Conservation (phyloP, 371 early-diverging fungal genomes). For the Sporodiniella umbellata region DNA sequence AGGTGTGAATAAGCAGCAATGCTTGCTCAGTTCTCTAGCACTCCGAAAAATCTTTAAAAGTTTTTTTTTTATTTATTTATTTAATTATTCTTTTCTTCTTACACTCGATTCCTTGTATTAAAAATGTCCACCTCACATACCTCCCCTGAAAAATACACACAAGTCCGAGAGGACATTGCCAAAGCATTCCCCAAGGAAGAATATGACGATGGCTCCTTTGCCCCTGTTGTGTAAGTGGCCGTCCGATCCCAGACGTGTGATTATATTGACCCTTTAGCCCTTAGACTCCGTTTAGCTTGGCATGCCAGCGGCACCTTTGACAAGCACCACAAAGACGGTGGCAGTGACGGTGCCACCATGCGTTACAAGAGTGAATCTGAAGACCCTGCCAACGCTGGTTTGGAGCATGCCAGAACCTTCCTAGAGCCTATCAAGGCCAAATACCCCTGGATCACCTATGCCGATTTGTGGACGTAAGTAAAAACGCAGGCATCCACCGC, state of each 20-base stretch:
- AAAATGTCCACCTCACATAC: conserved; percentile 43
- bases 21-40: too few relatives aligned
- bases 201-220: conserved; percentile 85
- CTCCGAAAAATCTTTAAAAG: too few relatives aligned
- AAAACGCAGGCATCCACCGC: too few relatives aligned
- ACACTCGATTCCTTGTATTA: conserved; percentile 12
- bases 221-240: conserved; percentile 63
- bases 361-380: conserved; percentile 60
- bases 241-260: too few relatives aligned
- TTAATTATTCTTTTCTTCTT: conserved; percentile 7
- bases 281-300: conserved; percentile 80
- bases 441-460: conserved; percentile 69
- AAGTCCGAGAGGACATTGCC: conserved; percentile 57
- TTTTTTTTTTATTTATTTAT: not conserved
- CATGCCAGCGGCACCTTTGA: conserved; percentile 84
- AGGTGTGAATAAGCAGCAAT: conserved; percentile 20
- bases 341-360: conserved; percentile 85
- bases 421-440: conserved; percentile 77
- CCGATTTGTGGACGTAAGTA: conserved; percentile 84
- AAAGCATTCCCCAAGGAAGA: conserved; percentile 55
- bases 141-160: conserved; percentile 44
- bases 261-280: conserved; percentile 2
- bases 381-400: conserved; percentile 81
- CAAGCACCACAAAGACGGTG: conserved; percentile 67
- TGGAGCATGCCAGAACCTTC: conserved; percentile 66